A percentile compares a stretch with the other conserved stretches of the same genome.
Conservation (phyloP, 1,284 basidiomycete genomes). For the Laetiporus sulphureus region DNA sequence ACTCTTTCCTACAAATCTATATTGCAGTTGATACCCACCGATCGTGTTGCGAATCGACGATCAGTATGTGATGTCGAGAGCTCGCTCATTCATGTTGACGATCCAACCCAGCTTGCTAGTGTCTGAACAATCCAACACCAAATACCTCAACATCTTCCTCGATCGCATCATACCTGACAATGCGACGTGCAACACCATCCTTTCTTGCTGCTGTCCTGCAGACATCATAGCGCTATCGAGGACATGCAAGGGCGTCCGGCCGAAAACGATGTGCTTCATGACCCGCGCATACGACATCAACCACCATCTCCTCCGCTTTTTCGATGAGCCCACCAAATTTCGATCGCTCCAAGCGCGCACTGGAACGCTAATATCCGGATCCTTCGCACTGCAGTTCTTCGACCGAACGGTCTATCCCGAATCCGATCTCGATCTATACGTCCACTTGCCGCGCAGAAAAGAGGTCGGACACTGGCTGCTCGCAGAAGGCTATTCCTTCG, state of each 20-base stretch:
- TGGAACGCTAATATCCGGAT: conserved; percentile 33
- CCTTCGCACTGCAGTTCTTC: conserved; percentile 34
- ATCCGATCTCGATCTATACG: conserved; percentile 34
- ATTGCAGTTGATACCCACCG: no score
- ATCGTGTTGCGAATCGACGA: no score
- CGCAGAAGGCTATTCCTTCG: background rate
- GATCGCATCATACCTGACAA: no score
- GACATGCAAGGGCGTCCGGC: conserved; percentile 1
- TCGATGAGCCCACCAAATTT: conserved; percentile 21
- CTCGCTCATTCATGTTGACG: no score
- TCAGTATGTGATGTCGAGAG: no score
- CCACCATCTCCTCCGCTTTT: conserved; percentile 21
- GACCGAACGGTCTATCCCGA: conserved; percentile 24
- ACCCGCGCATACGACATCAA: conserved; percentile 15
- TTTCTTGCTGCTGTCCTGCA: conserved; percentile 8
- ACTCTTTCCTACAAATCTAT: no score
- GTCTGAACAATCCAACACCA: no score
- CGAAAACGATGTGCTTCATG: conserved; percentile 6
- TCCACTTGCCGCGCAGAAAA: conserved; percentile 14
- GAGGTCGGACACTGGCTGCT: background rate
- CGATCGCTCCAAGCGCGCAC: conserved; percentile 26
- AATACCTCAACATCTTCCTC: no score
- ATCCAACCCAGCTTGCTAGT: no score
- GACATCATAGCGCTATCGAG: conserved; percentile 6
- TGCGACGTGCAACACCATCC: no score